These are phyloP conservation scores for Citrus sinensis DNA, from an alignment of 345 rosid species.

Conservation along the genomic window DVS_A1.0 CM039168.1:27574001-27574500, in stretches of 20 bases:
- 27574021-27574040: neutral
- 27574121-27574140: neutral
- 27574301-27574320: slow-evolving; percentile 40
- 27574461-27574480: slow-evolving; percentile 92
- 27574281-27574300: slow-evolving; percentile 98
- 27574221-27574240: neutral
- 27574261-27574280: slow-evolving; percentile 96
- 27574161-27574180: neutral
- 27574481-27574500: slow-evolving; percentile 46
- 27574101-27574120: neutral
- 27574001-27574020: neutral
- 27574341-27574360: neutral
- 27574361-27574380: neutral
- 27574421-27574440: slow-evolving; percentile 89
- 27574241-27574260: slow-evolving; percentile 95
- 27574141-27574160: neutral
- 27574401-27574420: slow-evolving; percentile 88
- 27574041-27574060: neutral
- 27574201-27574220: neutral
- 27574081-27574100: neutral
- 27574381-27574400: slow-evolving; percentile 55
- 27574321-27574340: neutral
- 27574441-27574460: slow-evolving; percentile 84
- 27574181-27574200: neutral
- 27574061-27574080: neutral